A percentile compares a stretch with the other conserved stretches of the same genome.
Evolutionary conservation across 768 basidiomycete genomes (phyloP).

Genomic region (Mycena albidolilacea): DNA sequence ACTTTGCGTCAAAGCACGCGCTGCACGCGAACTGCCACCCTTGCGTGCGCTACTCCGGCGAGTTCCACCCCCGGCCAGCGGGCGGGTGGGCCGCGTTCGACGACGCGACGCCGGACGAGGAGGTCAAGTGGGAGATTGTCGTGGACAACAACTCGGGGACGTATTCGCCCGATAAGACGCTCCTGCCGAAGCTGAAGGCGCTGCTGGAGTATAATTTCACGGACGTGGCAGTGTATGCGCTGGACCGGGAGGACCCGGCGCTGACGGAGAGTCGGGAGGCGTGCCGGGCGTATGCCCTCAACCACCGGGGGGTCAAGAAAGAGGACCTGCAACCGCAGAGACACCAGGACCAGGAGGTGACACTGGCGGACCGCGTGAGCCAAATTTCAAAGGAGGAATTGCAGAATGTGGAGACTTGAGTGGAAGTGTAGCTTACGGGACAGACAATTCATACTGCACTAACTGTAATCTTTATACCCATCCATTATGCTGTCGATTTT

Average conservation of each 20-base stretch:
- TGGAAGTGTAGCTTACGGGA: not conserved
- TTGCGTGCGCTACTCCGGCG: slow-evolving; percentile 80
- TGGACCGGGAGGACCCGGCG: slow-evolving; percentile 69
- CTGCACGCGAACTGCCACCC: slow-evolving; percentile 83
- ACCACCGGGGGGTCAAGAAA: slow-evolving; percentile 68
- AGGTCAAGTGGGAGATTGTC: slow-evolving; percentile 84
- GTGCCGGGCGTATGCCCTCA: slow-evolving; percentile 76
- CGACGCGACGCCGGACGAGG: slow-evolving; percentile 67
- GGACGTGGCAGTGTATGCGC: slow-evolving; percentile 69
- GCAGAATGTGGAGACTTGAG: slow-evolving; percentile 18
- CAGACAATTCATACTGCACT: not conserved
- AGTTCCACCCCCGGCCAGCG: slow-evolving; percentile 82
- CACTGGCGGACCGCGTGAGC: slow-evolving; percentile 55
- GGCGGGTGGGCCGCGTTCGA: slow-evolving; percentile 78
- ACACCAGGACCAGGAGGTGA: slow-evolving; percentile 64
- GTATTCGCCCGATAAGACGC: slow-evolving; percentile 77
- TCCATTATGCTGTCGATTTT: too few relatives aligned
- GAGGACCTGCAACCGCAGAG: slow-evolving; percentile 78
- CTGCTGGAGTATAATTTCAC: slow-evolving; percentile 83
- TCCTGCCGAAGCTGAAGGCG: slow-evolving; percentile 73
- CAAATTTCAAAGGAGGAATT: slow-evolving; percentile 30
- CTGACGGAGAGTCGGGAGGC: slow-evolving; percentile 74
- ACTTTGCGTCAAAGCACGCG: slow-evolving; percentile 90
- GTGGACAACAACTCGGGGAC: slow-evolving; percentile 92
- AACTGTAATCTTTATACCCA: not conserved